A percentile compares a stretch with the other conserved stretches of the same genome.
phyloP scores from a whole-genome alignment of 148 eudicot genomes.

The Selenicereus undatus region DNA sequence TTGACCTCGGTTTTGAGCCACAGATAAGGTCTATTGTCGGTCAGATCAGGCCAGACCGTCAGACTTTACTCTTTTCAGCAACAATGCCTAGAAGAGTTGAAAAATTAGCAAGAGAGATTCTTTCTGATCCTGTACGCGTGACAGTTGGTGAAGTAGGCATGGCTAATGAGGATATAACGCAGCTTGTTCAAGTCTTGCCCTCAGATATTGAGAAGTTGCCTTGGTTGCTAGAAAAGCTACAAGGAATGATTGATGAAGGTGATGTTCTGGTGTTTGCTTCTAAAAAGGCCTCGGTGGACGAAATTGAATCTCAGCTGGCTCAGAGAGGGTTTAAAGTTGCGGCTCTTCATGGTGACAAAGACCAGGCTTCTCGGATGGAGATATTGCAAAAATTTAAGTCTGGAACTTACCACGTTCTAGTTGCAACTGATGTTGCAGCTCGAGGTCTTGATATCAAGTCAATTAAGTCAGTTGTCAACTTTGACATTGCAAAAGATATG shows the following conservation, averaged over 20 bases:
- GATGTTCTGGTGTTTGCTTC: conserved; percentile 97
- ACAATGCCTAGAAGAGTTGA: conserved; percentile 97
- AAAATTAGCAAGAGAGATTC: conserved; percentile 91
- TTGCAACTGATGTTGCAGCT: conserved; percentile 99
- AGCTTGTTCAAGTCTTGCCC: conserved; percentile 75
- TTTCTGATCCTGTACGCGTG: conserved; percentile 84
- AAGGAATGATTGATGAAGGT: conserved; percentile 84
- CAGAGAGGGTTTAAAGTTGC: conserved; percentile 82
- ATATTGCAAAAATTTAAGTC: conserved; percentile 82
- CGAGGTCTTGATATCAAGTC: conserved; percentile 99
- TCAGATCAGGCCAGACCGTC: conserved; percentile 97
- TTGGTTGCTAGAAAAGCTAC: conserved; percentile 87
- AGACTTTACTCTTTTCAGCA: conserved; percentile 89
- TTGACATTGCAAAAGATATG: conserved; percentile 97
- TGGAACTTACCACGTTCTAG: conserved; percentile 85
- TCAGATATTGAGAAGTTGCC: conserved; percentile 86
- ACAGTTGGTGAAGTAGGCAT: conserved; percentile 93
- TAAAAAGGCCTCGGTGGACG: conserved; percentile 90
- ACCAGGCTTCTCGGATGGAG: conserved; percentile 93
- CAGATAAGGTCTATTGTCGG: conserved; percentile 96
- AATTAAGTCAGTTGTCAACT: conserved; percentile 92
- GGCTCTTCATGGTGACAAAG: conserved; percentile 98
- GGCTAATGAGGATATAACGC: conserved; percentile 99
- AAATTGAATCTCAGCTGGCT: conserved; percentile 71
- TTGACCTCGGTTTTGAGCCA: conserved; percentile 99